Base-by-base conservation (phyloP, 208 protist species). In the Leishmania turanica region DNA sequence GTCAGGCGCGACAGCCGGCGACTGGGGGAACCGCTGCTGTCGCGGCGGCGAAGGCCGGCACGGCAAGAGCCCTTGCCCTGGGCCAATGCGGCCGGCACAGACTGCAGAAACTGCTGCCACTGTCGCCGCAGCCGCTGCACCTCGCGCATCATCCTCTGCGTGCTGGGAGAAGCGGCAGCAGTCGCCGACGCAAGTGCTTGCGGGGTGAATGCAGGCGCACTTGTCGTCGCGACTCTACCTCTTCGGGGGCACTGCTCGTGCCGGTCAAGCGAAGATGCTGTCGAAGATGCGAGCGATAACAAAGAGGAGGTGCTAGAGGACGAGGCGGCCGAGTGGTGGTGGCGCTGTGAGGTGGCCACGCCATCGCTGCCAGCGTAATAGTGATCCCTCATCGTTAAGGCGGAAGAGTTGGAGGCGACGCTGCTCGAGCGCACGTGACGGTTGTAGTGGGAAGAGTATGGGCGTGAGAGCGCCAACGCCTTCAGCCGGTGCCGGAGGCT, bases 111-210 rank as follows among this genome's bases (percentile, higher is more conserved):
- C 40, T 86, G 82, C 31, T 66, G 34, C 91, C 91, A 94, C 81
- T 92, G 88, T 54, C 47, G 77, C 4, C 91, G 85, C 77, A 95
- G 84, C 11, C 83, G 83, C 56, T 79, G 87, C 69, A 95, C 88
- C 78, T 93, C 91, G 9, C 65, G 77, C 34, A 79, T 69, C 82
- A 85, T 79, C 21, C 21, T 65, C 40, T 53, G 45, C n/a, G 73
- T 75, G 5, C 70, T 77, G 62, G 77, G 71, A 11, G 81, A 84
- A 64, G 62, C n/a, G 4, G 34, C 42, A 66, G 37, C 37, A 47
- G 51, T 40, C 73, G 54, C 13, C 24, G 53, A 34, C 1, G 40
- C n/a, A 42, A 34, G 42, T 8, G 24, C 45, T 0, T 4, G 68
- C 31, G 68, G 27, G 40, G 7, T 53, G 24, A 31, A 31, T 24